Evolutionary conservation across 2,329 filamentous ascomycete genomes (phyloP).

Genomic region (Apiospora aurea): DNA sequence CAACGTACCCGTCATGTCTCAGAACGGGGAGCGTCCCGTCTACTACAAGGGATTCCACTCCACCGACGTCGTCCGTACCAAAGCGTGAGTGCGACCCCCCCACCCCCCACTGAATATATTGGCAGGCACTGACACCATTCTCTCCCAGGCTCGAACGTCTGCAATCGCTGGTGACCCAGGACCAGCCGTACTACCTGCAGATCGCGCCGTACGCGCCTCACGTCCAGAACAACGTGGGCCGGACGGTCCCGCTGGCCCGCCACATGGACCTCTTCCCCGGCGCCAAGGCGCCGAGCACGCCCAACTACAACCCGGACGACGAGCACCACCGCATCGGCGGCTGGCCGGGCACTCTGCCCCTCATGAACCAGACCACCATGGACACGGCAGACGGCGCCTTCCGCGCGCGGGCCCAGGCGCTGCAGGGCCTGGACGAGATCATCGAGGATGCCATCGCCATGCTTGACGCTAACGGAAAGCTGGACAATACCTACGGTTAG

Average conservation of each 20-base stretch:
- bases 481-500: constrained; percentile 56
- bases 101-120: constrained; percentile 32
- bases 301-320: neutral
- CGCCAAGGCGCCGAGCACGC: neutral
- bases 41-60: constrained; percentile 50
- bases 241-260: neutral
- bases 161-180: constrained; percentile 18
- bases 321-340: neutral
- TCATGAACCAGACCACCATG: constrained; percentile 47
- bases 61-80: constrained; percentile 30
- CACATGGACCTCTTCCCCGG: neutral
- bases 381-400: constrained; percentile 60
- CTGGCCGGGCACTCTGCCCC: constrained; percentile 38
- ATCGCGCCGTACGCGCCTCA: neutral
- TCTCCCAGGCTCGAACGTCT: constrained; percentile 48
- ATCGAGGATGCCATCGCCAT: constrained; percentile 54
- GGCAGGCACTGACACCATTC: constrained; percentile 60
- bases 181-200: constrained; percentile 35
- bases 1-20: constrained; percentile 27
- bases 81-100: constrained; percentile 42
- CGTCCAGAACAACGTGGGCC: neutral
- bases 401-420: constrained; percentile 55
- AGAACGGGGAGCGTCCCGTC: constrained; percentile 13
- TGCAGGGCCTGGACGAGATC: constrained; percentile 64
- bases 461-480: constrained; percentile 46